Evolutionary conservation across 805 yeast genomes (phyloP).

Genomic region (Ogataea siamensis): DNA sequence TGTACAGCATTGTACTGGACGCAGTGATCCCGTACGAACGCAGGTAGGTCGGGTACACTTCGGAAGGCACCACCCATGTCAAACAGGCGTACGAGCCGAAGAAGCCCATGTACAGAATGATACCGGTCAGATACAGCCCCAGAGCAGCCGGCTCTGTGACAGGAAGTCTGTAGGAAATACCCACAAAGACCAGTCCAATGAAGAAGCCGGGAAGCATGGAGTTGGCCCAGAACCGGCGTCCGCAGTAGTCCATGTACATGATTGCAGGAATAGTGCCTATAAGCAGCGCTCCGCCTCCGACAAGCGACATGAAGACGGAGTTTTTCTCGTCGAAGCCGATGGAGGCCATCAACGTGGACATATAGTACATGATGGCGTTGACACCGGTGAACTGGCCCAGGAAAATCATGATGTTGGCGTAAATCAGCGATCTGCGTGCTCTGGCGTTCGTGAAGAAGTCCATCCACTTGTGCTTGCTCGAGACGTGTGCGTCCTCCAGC

Average conservation of each 20-base stretch:
- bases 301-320: constrained; percentile 64
- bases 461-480: constrained; percentile 40
- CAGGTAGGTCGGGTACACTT: constrained; percentile 55
- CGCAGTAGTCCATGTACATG: constrained; percentile 54
- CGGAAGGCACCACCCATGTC: constrained; percentile 70
- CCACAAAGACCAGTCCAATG: constrained; percentile 58
- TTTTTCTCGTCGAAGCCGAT: constrained; percentile 53
- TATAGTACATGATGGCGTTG: constrained; percentile 63
- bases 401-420: constrained; percentile 55
- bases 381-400: constrained; percentile 69
- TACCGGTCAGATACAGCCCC: constrained; percentile 61
- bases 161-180: constrained; percentile 50
- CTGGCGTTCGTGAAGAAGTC: constrained; percentile 57
- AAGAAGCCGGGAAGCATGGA: constrained; percentile 52
- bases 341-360: constrained; percentile 53
- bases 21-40: constrained; percentile 67
- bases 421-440: constrained; percentile 58
- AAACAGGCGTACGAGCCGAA: constrained; percentile 65
- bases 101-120: constrained; percentile 61
- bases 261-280: constrained; percentile 68
- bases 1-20: constrained; percentile 51
- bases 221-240: constrained; percentile 62
- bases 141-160: constrained; percentile 46
- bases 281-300: constrained; percentile 62
- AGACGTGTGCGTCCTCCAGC: constrained; percentile 32